Conservation (phyloP, 805 yeast genomes). For the Metschnikowia amazonensis region DNA sequence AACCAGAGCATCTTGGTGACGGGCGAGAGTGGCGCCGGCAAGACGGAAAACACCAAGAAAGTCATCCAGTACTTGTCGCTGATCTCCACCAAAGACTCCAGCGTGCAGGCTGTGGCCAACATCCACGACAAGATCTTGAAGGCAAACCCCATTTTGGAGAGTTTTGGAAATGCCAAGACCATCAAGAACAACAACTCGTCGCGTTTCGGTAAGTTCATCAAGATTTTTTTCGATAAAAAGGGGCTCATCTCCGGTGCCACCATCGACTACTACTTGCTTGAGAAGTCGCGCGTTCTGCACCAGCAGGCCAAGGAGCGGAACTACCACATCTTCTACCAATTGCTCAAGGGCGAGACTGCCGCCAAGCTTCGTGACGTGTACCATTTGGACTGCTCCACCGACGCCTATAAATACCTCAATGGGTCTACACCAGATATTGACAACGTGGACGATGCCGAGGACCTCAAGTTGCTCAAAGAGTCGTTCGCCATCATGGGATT, state of each 20-base stretch:
- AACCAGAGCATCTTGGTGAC: constrained; percentile 95
- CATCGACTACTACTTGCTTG: constrained; percentile 90
- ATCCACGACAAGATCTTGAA: constrained; percentile 84
- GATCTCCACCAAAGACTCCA: constrained; percentile 43
- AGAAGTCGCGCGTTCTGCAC: constrained; percentile 84
- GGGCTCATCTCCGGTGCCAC: constrained; percentile 82
- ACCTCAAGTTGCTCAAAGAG: constrained; percentile 56
- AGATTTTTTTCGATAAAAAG: constrained; percentile 64
- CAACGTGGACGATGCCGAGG: constrained; percentile 71
- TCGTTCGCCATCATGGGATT: constrained; percentile 79
- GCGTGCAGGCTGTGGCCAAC: constrained; percentile 20
- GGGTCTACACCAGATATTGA: constrained; percentile 52
- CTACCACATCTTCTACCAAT: constrained; percentile 89
- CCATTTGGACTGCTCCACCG: constrained; percentile 35
- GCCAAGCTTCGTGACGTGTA: constrained; percentile 40
- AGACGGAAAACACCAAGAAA: constrained; percentile 94
- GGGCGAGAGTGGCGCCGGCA: constrained; percentile 99
- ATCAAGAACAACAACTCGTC: constrained; percentile 92
- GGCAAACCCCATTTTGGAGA: constrained; percentile 92
- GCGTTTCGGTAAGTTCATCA: constrained; percentile 93
- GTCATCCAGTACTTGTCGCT: constrained; percentile 88
- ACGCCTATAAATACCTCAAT: constrained; percentile 55
- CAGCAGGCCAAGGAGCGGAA: constrained; percentile 80
- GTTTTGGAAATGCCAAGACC: constrained; percentile 97
- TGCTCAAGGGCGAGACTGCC: constrained; percentile 62